Base-by-base conservation (phyloP, 768 basidiomycete species). In the Pulveroboletus sp. region DNA sequence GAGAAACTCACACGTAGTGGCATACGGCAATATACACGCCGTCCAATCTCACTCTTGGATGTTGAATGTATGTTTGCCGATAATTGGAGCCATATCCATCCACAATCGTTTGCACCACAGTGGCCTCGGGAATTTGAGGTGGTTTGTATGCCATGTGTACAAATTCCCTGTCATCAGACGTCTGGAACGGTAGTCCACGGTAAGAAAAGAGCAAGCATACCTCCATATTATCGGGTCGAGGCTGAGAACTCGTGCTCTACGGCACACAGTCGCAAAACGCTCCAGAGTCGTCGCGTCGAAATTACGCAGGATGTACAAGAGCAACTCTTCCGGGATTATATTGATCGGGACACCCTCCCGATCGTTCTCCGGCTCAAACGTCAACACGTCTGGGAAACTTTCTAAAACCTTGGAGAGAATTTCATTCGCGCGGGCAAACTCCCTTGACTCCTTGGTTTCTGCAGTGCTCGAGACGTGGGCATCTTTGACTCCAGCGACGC, bases 1-100 rank as follows among this genome's bases (percentile, higher is more conserved):
- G n/a, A 24, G 43, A 67, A 19, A 48, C 82, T 52, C 65, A 89
- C 88, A 85, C 72, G 57, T 90, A 95, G 65, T 93, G 92, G 60
- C 92, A 94, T 17, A 90, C 87, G 19, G 90, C 85, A 43, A 97
- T 94, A 64, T 95, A 95, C 10, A 92, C 84, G 2, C 94, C 94
- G 51, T 95, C 94, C 53, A 86, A 64, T 33, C 94, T 82, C 40
- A 95, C 65, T 40, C 94, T 79, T 13, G 92, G 91, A 49, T 91
- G 87, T 65, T 93, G 87, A 36, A 95, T 79, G 64, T 80, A 90
- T 9, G 88, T 69, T 17, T 82, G 83, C 33, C 94, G 79, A 69
- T 82, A 93, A 63, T 90, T 81, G 41, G 71, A 76, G 40, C 66
- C 62, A 63, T 81, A 83, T n/a, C 66, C 68, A 19, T 75, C 66